These are phyloP conservation scores for Durio zibethinus DNA, from an alignment of 345 rosid genomes.

Conservation along the genomic window DNA sequence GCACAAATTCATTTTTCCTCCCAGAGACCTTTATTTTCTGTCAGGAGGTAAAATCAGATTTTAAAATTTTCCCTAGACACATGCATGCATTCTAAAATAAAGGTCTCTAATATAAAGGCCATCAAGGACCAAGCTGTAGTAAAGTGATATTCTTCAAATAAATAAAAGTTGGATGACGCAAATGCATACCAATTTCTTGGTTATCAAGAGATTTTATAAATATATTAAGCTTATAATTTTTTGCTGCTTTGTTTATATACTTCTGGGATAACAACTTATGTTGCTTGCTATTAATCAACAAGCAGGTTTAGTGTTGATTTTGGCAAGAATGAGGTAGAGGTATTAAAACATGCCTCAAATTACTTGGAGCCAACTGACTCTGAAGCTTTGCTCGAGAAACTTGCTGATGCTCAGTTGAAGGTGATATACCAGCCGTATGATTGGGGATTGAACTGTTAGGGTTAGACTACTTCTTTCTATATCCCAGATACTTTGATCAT, in stretches of 20 bases:
- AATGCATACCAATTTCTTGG: not conserved
- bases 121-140: not conserved
- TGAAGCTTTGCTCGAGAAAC: conserved; percentile 59
- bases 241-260: too few relatives aligned
- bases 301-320: conserved; percentile 72
- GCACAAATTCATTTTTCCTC: not conserved
- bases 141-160: not conserved
- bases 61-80: not conserved
- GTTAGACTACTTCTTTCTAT: conserved; percentile 9
- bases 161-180: not conserved
- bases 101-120: too few relatives aligned
- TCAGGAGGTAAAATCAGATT: not conserved
- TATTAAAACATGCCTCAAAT: conserved; percentile 70
- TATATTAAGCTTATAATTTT: not conserved
- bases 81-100: not conserved
- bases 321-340: conserved; percentile 67
- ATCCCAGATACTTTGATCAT: conserved; percentile 4
- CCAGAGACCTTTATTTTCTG: not conserved
- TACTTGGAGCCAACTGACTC: conserved; percentile 62
- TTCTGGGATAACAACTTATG: not conserved
- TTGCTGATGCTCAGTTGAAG: conserved; percentile 59
- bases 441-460: conserved; percentile 71
- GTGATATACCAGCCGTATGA: conserved; percentile 69
- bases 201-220: not conserved
- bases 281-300: not conserved